Base-by-base conservation (phyloP, 306 rosid genomes). In the Cucurbita argyrosperma region DNA sequence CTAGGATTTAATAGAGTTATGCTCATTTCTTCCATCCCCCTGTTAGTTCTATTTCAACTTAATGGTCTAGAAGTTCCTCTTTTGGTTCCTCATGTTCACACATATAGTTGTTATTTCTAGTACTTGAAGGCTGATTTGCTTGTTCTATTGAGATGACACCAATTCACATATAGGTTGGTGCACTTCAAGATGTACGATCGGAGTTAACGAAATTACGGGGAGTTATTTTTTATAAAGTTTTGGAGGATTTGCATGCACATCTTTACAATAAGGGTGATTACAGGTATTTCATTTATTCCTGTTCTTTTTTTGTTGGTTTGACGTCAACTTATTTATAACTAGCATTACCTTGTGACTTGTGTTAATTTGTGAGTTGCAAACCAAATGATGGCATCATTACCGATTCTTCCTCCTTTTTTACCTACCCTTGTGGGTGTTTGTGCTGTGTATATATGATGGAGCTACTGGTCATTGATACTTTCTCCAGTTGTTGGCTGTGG, bases 151-250 rank as follows among this genome's bases (percentile, higher is more conserved):
- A 40, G 78, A 56, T 81, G 74, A 67, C 59, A 77, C 76, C 76
- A 72, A 43, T 43, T 76, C 46, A n/a, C 68, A 46, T 79, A 82
- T 74, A 95, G 99, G 99, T 95, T 77, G 99, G 99, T 72, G 97
- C 97, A 9, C 96, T 95, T 84, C 99, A 89, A 88, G 99, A 95
- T 85, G 97, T 95, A 65, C 92, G 99, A 72, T 87, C 97, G 11
- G 99, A 95, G 83, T 83, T 95, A 85, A 83, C 97, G 5, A 95
- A 95, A 85, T 78, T 95, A 74, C 83, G 96, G 16, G 99, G 97
- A 79, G 90, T 89, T 76, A 86, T 95, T 61, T 95, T 95, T 80
- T 88, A 84, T 84, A 89, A 85, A 84, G 80, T 95, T 81, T 82
- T 95, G 82, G 99, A 95, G 88, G 97, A 95, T 78, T 87, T 95